These are phyloP conservation scores for Berkeleyomyces basicola DNA, from an alignment of 2,329 filamentous ascomycete genomes.

Conservation along the genomic window DNA sequence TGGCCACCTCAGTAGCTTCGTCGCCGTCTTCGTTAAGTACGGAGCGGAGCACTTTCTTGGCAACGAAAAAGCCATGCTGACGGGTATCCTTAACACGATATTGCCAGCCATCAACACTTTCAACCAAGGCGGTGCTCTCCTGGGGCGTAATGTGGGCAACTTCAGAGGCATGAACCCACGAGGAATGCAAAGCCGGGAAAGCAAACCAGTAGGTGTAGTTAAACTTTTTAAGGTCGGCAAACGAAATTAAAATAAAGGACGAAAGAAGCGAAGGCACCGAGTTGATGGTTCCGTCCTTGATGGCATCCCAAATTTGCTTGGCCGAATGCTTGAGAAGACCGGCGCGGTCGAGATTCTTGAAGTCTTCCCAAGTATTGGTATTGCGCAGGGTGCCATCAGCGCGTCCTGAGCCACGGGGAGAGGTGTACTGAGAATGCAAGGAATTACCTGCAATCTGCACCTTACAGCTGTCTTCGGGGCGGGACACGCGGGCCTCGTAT, in stretches of 20 bases:
- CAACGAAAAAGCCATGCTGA: slow-evolving; percentile 93
- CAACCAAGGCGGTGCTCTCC: slow-evolving; percentile 66
- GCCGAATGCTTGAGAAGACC: slow-evolving; percentile 14
- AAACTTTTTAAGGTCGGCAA: slow-evolving; percentile 93
- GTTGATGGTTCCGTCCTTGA: slow-evolving; percentile 91
- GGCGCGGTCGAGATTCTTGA: slow-evolving; percentile 57
- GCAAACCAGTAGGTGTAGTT: slow-evolving; percentile 97
- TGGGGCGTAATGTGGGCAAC: slow-evolving; percentile 40
- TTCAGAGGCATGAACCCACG: slow-evolving; percentile 51
- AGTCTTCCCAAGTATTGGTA: slow-evolving; percentile 89
- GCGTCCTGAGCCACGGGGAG: slow-evolving; percentile 54
- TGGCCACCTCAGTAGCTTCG: slow-evolving; percentile 24
- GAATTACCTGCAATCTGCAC: slow-evolving; percentile 86
- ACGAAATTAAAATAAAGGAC: slow-evolving; percentile 79
- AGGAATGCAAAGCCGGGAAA: slow-evolving; percentile 80
- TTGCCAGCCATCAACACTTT: slow-evolving; percentile 73
- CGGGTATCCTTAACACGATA: slow-evolving; percentile 60
- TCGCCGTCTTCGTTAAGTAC: slow-evolving; percentile 17
- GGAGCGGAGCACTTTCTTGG: slow-evolving; percentile 44
- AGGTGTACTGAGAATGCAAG: slow-evolving; percentile 43
- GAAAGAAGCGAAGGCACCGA: slow-evolving; percentile 81
- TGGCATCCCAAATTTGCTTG: slow-evolving; percentile 82
- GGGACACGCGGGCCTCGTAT: slow-evolving; percentile 68
- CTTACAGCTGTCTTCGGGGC: slow-evolving; percentile 60
- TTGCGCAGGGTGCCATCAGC: slow-evolving; percentile 92